These are phyloP conservation scores for Eimeria acervulina DNA, from an alignment of 169 alveolate species.

Conservation along the genomic window DNA sequence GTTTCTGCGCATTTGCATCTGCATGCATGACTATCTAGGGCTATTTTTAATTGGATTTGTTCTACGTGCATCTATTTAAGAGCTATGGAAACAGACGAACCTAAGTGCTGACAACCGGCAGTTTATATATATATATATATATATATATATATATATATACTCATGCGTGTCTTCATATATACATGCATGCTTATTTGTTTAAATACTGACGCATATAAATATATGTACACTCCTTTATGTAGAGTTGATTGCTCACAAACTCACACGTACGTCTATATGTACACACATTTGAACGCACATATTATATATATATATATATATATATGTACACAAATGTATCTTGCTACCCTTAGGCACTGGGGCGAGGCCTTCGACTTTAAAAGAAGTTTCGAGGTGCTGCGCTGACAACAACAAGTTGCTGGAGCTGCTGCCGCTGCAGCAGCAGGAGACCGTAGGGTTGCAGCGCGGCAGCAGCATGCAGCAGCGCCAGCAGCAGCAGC, in stretches of 20 bases:
- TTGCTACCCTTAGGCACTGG: neutral
- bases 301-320: neutral
- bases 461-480: neutral
- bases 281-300: too few relatives aligned
- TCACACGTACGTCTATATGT: too few relatives aligned
- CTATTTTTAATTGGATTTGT: too few relatives aligned
- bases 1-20: neutral
- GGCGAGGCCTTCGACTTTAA: constrained; percentile 47
- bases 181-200: too few relatives aligned
- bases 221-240: too few relatives aligned
- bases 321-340: neutral
- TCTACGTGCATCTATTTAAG: too few relatives aligned
- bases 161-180: too few relatives aligned
- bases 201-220: too few relatives aligned
- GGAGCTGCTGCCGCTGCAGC: constrained; percentile 29
- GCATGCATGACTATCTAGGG: too few relatives aligned
- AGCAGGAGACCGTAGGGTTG: neutral
- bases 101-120: too few relatives aligned
- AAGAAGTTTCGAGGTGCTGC: constrained; percentile 22
- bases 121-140: neutral
- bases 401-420: constrained; percentile 40
- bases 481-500: constrained; percentile 15
- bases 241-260: too few relatives aligned
- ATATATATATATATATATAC: neutral
- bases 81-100: too few relatives aligned